Evolutionary conservation across 2,329 filamentous ascomycete genomes (phyloP).

Genomic region (Cercospora zeina): DNA sequence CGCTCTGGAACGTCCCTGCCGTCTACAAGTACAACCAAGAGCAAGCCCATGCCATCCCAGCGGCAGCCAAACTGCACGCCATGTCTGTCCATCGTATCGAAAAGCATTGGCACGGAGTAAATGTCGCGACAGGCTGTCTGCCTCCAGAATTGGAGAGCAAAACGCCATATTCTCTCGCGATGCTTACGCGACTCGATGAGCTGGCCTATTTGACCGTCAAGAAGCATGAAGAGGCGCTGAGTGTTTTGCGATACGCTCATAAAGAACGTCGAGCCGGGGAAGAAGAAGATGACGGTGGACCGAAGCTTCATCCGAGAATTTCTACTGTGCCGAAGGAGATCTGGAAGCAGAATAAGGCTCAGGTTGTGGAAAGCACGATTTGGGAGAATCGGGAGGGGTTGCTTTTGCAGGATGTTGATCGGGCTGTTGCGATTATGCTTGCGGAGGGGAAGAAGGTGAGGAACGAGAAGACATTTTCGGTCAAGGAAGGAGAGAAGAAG

Average conservation of each 20-base stretch:
- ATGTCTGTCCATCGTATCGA: neutral
- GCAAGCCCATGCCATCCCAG: neutral
- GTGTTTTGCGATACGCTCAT: neutral
- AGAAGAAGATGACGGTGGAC: neutral
- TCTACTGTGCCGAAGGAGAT: neutral
- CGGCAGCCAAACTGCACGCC: neutral
- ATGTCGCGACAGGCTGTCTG: neutral
- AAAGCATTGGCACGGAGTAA: constrained; percentile 7
- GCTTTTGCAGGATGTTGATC: neutral
- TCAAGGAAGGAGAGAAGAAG: neutral
- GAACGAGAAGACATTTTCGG: neutral
- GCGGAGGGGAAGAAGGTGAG: neutral
- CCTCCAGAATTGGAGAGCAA: constrained; percentile 10
- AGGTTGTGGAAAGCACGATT: neutral
- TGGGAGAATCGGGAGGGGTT: constrained; percentile 1
- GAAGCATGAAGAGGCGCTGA: neutral
- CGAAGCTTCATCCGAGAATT: neutral
- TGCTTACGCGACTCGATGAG: neutral
- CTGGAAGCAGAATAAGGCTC: neutral
- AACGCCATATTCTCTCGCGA: constrained; percentile 21
- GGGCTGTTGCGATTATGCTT: neutral
- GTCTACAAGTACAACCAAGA: neutral
- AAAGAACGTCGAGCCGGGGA: neutral
- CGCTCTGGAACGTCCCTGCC: neutral
- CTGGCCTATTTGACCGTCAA: neutral